Conservation (phyloP, 2,329 filamentous ascomycete genomes). For the Juglanconis juglandina region DNA sequence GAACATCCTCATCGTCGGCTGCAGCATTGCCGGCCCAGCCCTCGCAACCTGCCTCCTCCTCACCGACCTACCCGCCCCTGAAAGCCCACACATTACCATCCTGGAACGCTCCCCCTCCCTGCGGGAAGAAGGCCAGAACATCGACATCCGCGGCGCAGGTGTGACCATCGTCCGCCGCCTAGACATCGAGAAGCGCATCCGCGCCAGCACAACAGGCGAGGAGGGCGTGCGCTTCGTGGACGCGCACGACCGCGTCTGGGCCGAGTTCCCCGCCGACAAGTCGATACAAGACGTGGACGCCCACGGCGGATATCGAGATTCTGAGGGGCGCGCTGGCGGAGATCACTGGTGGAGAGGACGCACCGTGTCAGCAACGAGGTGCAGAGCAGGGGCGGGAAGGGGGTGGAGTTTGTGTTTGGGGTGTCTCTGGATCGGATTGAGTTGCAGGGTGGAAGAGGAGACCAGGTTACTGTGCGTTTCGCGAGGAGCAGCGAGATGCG, state of each 20-base stretch:
- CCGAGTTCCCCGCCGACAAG: conserved; percentile 26
- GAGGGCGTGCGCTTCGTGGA: conserved; percentile 37
- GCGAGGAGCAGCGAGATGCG: conserved; percentile 37
- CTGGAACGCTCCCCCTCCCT: conserved; percentile 38
- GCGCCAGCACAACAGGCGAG: conserved; percentile 34
- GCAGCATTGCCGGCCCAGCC: conserved; percentile 36
- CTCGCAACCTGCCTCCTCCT: conserved; percentile 41
- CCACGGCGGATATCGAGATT: conserved; percentile 36
- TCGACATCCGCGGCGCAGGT: conserved; percentile 41
- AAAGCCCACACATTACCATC: conserved; percentile 34
- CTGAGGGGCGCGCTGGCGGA: conserved; percentile 32
- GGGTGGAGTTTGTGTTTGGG: conserved; percentile 30
- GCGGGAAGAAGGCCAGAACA: conserved; percentile 38
- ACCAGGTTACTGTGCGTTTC: conserved; percentile 35
- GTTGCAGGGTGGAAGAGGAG: conserved; percentile 11
- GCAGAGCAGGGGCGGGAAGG: conserved; percentile 20
- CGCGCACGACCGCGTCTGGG: conserved; percentile 23
- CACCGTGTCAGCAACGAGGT: conserved; percentile 1
- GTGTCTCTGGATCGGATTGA: conserved; percentile 6
- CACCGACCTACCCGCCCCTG: conserved; percentile 20
- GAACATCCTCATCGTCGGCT: conserved; percentile 36
- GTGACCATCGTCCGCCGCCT: conserved; percentile 38
- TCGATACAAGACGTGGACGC: conserved; percentile 26
- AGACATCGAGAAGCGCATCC: conserved; percentile 35
- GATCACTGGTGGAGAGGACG: conserved; percentile 26